Conservation (phyloP, 495 filamentous ascomycete genomes). For the Letharia lupina region DNA sequence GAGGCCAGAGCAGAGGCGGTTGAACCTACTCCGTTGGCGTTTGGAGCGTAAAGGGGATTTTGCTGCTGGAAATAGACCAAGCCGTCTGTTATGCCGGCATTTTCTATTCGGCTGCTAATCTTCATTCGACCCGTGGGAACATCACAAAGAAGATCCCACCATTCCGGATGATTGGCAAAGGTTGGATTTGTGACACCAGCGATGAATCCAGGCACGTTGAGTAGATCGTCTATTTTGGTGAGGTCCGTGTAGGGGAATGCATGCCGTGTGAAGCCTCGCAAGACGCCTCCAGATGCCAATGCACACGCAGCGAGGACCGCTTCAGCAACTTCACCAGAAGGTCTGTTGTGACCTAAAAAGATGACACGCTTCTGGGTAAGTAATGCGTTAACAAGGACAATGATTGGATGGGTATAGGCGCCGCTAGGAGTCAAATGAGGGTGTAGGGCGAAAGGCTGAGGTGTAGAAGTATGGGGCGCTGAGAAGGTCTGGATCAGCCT, state of each 20-base stretch:
- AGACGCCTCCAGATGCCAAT: slow-evolving; percentile 86
- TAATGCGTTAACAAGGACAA: slow-evolving; percentile 52
- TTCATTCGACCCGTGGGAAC: slow-evolving; percentile 86
- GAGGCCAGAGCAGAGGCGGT: slow-evolving; percentile 33
- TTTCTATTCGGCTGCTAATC: slow-evolving; percentile 75
- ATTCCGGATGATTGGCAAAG: slow-evolving; percentile 88
- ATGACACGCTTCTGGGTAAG: slow-evolving; percentile 95
- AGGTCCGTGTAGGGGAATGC: slow-evolving; percentile 98
- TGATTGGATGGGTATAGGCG: slow-evolving; percentile 49
- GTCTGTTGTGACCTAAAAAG: slow-evolving; percentile 89
- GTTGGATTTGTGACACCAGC: slow-evolving; percentile 96
- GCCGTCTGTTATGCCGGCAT: slow-evolving; percentile 69
- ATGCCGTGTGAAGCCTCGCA: slow-evolving; percentile 91
- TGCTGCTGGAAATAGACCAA: slow-evolving; percentile 79
- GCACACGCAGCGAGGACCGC: slow-evolving; percentile 91
- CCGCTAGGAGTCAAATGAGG: slow-evolving; percentile 91
- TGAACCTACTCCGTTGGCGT: slow-evolving; percentile 25
- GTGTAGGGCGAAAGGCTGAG: slow-evolving; percentile 82
- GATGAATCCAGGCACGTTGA: slow-evolving; percentile 94
- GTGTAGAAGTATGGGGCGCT: slow-evolving; percentile 63
- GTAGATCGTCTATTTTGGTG: slow-evolving; percentile 92
- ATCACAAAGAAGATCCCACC: slow-evolving; percentile 98
- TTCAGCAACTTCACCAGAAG: slow-evolving; percentile 89
- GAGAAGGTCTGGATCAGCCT: slow-evolving; percentile 94
- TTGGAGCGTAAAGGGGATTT: slow-evolving; percentile 47